Base-by-base conservation (phyloP, 1,284 basidiomycete genomes). In the Termitomyces sp. region DNA sequence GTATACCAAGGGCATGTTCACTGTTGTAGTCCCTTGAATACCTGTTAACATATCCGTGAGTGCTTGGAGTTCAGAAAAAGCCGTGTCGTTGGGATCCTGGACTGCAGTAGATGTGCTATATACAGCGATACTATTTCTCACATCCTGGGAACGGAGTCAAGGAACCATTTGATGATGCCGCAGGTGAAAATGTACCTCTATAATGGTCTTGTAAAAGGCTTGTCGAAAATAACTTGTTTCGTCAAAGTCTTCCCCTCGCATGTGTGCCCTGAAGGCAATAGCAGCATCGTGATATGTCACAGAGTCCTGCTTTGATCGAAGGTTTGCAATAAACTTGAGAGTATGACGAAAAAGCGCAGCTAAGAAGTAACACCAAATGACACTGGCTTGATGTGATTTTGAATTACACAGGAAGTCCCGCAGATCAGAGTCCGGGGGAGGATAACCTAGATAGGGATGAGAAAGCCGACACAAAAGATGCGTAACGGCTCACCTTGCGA, bases 401-500 rank as follows among this genome's bases (percentile, higher is more conserved):
- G 38, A 16, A 31, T 13, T 21, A 19, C 5, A 4, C 14, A 51
- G 11, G 19, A 46, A 45, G 1, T 28, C 13, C 14, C 8, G 7
- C 4, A 46, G 13, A 35, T 38, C 33, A 18, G 7, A 34, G 42
- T 55, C 54, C 16, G 39, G 19, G 14, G 53, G 48, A n/a, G 56
- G 56, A 39, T 49, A 57, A 13, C 49, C 56, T 60, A 14, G 14
- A 28, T 8, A 13, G 51, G 6, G 18, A 43, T 43, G 13, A 19
- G 28, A 53, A 41, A 26, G 44, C 14, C 33, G 33, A 24, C 14
- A 49, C 33, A 43, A 38, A 11, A 39, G 21, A 35, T 39, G 42
- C 39, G 21, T 14, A 47, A 33, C 35, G 42, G 41, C 14, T 50
- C 52, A 56, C 54, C 59, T 44, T 7, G 35, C 6, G 47, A 7